phyloP scores from a whole-genome alignment of 495 filamentous ascomycete genomes.

The Beverwykella pulmonaria region DNA sequence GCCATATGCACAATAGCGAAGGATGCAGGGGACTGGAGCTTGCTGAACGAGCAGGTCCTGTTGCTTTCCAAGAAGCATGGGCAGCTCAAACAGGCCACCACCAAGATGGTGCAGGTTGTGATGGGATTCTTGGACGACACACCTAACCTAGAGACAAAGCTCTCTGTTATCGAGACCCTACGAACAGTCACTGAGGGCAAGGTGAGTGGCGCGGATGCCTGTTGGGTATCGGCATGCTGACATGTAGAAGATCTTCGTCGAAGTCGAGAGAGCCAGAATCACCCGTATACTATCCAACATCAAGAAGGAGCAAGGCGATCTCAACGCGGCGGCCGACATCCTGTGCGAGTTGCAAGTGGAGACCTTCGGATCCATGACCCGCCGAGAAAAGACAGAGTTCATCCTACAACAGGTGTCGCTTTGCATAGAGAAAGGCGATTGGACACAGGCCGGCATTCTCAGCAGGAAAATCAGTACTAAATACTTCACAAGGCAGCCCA shows the following conservation, averaged over 20 bases:
- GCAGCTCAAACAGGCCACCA: slow-evolving; percentile 97
- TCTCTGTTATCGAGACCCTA: slow-evolving; percentile 90
- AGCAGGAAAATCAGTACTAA: slow-evolving; percentile 94
- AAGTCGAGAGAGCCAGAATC: slow-evolving; percentile 94
- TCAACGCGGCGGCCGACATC: slow-evolving; percentile 85
- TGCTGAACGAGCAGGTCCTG: slow-evolving; percentile 94
- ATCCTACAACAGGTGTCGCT: slow-evolving; percentile 93
- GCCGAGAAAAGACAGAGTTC: slow-evolving; percentile 97
- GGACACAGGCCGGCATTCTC: slow-evolving; percentile 92
- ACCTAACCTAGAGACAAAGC: slow-evolving; percentile 79
- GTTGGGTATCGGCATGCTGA: slow-evolving; percentile 7
- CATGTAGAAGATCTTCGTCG: slow-evolving; percentile 82
- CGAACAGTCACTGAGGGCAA: slow-evolving; percentile 98
- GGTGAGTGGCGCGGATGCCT: slow-evolving; percentile 48
- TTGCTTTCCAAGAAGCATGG: slow-evolving; percentile 98
- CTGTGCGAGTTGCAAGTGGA: slow-evolving; percentile 98
- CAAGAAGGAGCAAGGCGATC: slow-evolving; percentile 91
- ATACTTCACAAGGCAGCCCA: slow-evolving; percentile 85
- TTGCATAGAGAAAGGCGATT: slow-evolving; percentile 94
- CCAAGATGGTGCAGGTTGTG: slow-evolving; percentile 96
- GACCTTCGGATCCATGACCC: slow-evolving; percentile 96
- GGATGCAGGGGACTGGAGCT: slow-evolving; percentile 83
- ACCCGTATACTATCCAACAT: slow-evolving; percentile 94
- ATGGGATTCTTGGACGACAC: slow-evolving; percentile 87
- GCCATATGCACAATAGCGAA: slow-evolving; percentile 92